These are phyloP conservation scores for Colletotrichum tanaceti DNA, from an alignment of 2,329 filamentous ascomycete genomes.

Conservation along the genomic window DNA sequence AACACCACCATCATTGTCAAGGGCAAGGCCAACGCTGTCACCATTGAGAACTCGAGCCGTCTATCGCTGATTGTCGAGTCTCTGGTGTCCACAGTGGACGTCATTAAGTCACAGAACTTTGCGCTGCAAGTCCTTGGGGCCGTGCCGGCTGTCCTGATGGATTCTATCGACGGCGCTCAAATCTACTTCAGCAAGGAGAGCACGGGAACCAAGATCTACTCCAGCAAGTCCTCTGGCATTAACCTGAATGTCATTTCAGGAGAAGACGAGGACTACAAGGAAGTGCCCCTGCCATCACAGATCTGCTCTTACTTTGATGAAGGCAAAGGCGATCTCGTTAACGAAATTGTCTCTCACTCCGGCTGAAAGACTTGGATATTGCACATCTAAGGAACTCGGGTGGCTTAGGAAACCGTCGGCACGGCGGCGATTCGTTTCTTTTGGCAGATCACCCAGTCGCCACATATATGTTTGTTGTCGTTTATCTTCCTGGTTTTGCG, in stretches of 20 bases:
- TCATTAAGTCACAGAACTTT: constrained; percentile 95
- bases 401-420: not conserved
- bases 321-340: constrained; percentile 79
- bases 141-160: constrained; percentile 88
- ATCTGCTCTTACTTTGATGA: constrained; percentile 81
- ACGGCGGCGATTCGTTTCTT: not conserved
- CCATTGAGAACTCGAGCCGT: constrained; percentile 88
- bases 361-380: constrained; percentile 63
- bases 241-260: constrained; percentile 86
- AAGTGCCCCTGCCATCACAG: constrained; percentile 89
- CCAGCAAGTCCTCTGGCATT: constrained; percentile 86
- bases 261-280: constrained; percentile 83
- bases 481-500: not conserved
- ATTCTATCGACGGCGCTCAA: constrained; percentile 91
- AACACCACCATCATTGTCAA: constrained; percentile 89
- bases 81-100: constrained; percentile 90
- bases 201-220: constrained; percentile 82
- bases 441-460: not conserved
- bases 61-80: constrained; percentile 89
- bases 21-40: constrained; percentile 97
- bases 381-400: not conserved
- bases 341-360: constrained; percentile 94
- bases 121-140: constrained; percentile 90
- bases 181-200: constrained; percentile 89
- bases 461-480: not conserved